Evolutionary conservation across 2,329 filamentous ascomycete species (phyloP), one percentile per base, ranked within the genome.

Genomic region (Apiospora rasikravindrae): DNA sequence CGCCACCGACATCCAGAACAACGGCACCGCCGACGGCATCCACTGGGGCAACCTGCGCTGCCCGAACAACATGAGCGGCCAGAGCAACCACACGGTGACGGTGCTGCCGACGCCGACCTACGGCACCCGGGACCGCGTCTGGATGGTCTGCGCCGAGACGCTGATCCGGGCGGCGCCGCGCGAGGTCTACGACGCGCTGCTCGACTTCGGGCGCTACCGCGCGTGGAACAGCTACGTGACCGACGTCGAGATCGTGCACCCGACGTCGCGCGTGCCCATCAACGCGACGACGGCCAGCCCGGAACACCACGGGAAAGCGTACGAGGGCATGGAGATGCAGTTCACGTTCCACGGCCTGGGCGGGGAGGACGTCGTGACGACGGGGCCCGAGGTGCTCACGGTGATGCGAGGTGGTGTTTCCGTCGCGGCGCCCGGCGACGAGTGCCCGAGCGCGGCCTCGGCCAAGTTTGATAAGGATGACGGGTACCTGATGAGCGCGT

Each of bases 161-260:
- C 14, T 75, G 8, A 77, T 80, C 72, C 45, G 71, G 69, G 76
- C 77, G 2, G 53, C 74, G 1, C 71, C 71, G 1, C 68, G 71
- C 5, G 26, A 61, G 24, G 72, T 77, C 7, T 75, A 77, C 70
- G 70, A 75, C 40, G 74, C 75, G 26, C 69, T 79, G 2, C 73
- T 80, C 29, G 76, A 78, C 67, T 80, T 77, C 73, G 64, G 72
- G 24, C 73, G 74, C 0, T 80, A 80, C 69, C 57, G 51, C 1
- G 22, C 14, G 13, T 80, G 78, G 79, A 80, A 80, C 74, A 73
- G 74, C 5, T 80, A 79, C 72, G 75, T 79, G 42, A 53, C 75
- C 26, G 67, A 73, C 26, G 76, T 79, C 11, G 71, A 67, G 1
- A 51, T 78, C 5, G 75, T 77, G 1, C 40, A 72, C n/a, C 76